These are phyloP conservation scores for Pulicaria dysenterica DNA, from an alignment of 129 eudicot species.

Conservation along the genomic window DNA sequence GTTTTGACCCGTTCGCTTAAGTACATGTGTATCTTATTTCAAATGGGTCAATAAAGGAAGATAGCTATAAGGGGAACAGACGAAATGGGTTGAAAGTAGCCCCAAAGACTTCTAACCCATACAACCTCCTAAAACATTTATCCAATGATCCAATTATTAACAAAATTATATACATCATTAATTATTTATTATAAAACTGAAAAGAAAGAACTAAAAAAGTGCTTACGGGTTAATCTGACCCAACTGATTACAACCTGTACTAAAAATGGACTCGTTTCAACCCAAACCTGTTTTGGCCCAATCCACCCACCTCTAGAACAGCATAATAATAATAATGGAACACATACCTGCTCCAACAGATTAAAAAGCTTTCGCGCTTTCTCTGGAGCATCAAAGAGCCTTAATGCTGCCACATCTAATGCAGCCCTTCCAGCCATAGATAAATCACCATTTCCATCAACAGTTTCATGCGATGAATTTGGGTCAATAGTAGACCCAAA, in stretches of 20 bases:
- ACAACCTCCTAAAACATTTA: neutral
- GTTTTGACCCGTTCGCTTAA: neutral
- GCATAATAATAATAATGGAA: neutral
- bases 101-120: neutral
- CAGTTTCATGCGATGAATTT: constrained; percentile 46
- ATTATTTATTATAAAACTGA: neutral
- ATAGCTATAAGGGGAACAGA: constrained; percentile 6
- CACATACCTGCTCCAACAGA: constrained; percentile 87
- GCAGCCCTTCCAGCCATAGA: constrained; percentile 76
- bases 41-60: neutral
- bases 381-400: constrained; percentile 85
- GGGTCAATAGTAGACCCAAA: constrained; percentile 73
- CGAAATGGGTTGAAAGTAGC: constrained; percentile 4
- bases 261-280: neutral
- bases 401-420: constrained; percentile 85
- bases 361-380: constrained; percentile 87
- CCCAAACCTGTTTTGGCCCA: neutral
- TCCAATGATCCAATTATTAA: neutral
- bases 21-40: neutral
- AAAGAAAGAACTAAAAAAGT: too few relatives aligned
- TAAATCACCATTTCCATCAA: constrained; percentile 64
- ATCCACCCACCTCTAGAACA: neutral
- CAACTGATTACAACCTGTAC: neutral
- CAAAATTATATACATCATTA: neutral
- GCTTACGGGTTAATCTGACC: too few relatives aligned